Evolutionary conservation across 768 basidiomycete genomes (phyloP), one percentile per base, ranked within the genome.

Genomic region (Sarcomyxa edulis): DNA sequence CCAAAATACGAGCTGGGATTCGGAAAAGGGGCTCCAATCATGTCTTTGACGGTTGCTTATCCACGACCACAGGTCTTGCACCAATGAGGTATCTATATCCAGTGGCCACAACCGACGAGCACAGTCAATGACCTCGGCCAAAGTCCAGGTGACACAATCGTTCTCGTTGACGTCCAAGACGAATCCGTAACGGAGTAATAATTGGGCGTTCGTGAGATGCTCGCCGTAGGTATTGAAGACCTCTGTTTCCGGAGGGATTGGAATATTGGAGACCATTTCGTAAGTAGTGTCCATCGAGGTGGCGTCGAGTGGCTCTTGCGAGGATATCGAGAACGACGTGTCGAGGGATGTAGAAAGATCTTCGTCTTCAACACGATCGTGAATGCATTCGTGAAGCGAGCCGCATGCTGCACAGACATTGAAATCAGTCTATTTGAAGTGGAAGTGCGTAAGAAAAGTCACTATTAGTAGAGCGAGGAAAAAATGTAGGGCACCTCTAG

Each of bases 221-320:
- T 74, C 73, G n/a, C 81, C 79, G 51, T 90, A 91, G 1, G 83
- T 83, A 55, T 91, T 91, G 66, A 78, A 89, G 15, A 87, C 64
- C 41, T 90, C 78, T 7, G 64, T 61, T 27, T 60, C 58, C 0
- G 74, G 63, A 6, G 61, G 56, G 28, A 88, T 68, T n/a, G 59
- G 46, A 10, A 58, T 53, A 43, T 78, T 74, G 1, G 76, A 64
- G 3, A 85, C 78, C 78, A 91, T 87, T 39, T 89, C 85, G 47
- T 73, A 78, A 49, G 53, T 67, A 32, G 15, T 39, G 16, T n/a
- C 31, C 37, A 18, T 46, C 41, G 40, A 28, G 38, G 42, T 21
- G 28, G 7, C 30, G 32, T n/a, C n/a, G n/a, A n/a, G n/a, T n/a
- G n/a, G n/a, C n/a, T n/a, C n/a, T n/a, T n/a, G n/a, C n/a, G n/a